These are phyloP conservation scores for Stylonectria norvegica DNA, from an alignment of 2,329 filamentous ascomycete genomes.

Conservation along the genomic window DNA sequence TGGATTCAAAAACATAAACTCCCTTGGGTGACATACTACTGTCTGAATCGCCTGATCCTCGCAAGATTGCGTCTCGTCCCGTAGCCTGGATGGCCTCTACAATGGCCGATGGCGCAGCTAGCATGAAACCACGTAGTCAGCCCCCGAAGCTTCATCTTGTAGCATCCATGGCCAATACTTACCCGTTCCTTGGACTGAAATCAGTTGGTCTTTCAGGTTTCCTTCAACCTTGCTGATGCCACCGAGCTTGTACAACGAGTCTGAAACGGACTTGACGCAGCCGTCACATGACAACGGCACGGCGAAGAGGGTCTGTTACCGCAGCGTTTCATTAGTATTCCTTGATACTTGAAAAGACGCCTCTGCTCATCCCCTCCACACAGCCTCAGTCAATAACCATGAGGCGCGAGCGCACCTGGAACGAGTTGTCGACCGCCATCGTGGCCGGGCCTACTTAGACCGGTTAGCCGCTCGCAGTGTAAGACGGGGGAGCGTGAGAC, in stretches of 20 bases:
- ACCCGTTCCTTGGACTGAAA: constrained; percentile 82
- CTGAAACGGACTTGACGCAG: constrained; percentile 84
- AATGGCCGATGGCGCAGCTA: constrained; percentile 82
- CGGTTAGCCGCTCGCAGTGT: constrained; percentile 25
- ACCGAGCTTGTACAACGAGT: constrained; percentile 69
- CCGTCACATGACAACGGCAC: constrained; percentile 89
- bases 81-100: constrained; percentile 85
- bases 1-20: no score
- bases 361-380: constrained; percentile 24
- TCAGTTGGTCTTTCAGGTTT: constrained; percentile 76
- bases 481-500: constrained; percentile 22
- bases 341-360: constrained; percentile 11
- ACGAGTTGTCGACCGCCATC: constrained; percentile 45
- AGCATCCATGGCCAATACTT: constrained; percentile 25
- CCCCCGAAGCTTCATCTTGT: constrained; percentile 3
- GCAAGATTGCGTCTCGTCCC: constrained; percentile 88
- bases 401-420: constrained; percentile 39
- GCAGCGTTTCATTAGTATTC: constrained; percentile 35
- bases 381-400: constrained; percentile 19
- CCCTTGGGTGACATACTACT: constrained; percentile 60
- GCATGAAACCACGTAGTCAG: constrained; percentile 6
- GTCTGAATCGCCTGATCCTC: constrained; percentile 81
- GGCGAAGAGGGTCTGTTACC: constrained; percentile 79
- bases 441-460: constrained; percentile 24
- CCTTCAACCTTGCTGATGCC: constrained; percentile 82